phyloP scores from a whole-genome alignment of 2,329 filamentous ascomycete species.

The Pyricularia pennisetigena region DNA sequence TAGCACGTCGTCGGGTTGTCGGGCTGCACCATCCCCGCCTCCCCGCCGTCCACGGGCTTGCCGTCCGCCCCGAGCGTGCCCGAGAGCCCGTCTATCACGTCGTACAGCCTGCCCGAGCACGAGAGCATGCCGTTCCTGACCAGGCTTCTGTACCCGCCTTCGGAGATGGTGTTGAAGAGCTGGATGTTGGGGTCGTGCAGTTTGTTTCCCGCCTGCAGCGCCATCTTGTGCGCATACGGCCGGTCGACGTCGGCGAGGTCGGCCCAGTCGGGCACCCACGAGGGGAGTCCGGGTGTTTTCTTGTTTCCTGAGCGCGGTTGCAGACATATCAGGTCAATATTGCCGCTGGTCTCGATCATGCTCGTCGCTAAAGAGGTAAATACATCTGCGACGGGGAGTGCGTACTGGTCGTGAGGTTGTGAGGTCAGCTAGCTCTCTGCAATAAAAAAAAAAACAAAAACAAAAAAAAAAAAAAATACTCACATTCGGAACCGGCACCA shows the following conservation, averaged over 20 bases:
- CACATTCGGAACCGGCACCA: constrained; percentile 5
- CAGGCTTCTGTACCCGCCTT: not conserved
- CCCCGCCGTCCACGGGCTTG: not conserved
- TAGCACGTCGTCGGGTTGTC: not conserved
- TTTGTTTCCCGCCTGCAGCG: not conserved
- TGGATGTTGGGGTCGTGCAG: not conserved
- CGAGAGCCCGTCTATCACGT: not conserved
- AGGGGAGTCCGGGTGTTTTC: constrained; percentile 9
- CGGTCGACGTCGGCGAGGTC: not conserved
- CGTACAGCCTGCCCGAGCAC: not conserved
- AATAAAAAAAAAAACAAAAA: not conserved
- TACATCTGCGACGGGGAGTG: constrained; percentile 4
- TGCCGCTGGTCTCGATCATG: constrained; percentile 7
- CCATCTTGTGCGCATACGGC: not conserved
- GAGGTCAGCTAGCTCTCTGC: not conserved
- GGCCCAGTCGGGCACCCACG: constrained; percentile 11
- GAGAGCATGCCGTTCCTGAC: not conserved
- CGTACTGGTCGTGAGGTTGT: not conserved
- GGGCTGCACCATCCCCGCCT: not conserved
- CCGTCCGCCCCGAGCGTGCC: not conserved
- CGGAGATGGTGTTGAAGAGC: not conserved
- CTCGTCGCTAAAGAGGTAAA: constrained; percentile 6
- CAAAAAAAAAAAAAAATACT: not conserved
- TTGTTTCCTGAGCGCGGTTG: constrained; percentile 8
- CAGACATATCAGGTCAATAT: constrained; percentile 9